Base-by-base conservation (phyloP, 495 filamentous ascomycete genomes). In the Massariosphaeria phaeospora region DNA sequence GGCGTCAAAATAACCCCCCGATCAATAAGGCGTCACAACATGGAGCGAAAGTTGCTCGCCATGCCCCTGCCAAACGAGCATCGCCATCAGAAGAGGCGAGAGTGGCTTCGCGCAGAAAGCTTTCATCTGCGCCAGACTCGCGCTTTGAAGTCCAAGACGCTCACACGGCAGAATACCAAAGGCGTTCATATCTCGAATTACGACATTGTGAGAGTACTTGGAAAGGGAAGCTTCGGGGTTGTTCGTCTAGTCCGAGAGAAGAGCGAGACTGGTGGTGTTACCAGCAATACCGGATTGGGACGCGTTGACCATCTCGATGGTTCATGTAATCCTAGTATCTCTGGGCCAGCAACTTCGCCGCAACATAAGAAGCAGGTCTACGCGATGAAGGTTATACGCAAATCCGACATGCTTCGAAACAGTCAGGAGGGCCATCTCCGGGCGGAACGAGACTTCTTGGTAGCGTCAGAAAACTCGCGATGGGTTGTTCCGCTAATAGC, bases 331-430 rank as follows among this genome's bases (percentile, higher is more conserved):
- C 8, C 39, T 21, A 25, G 9, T 21, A 8, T 12, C 2, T n/a
- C n/a, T n/a, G n/a, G n/a, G n/a, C n/a, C 27, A 18, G 13, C 5
- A n/a, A 27, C 31, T 5, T n/a, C 34, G 2, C n/a, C 17, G 4
- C 6, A 20, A 21, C 29, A 40, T 18, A 72, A 67, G 41, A 79
- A 77, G 36, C 75, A 81, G 40, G 82, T 95, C 2, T 96, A 85
- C 67, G 91, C 91, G 7, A 95, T 97, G 90, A 97, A 97, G 67
- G 86, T 93, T 15, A 96, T 97, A 52, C 84, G 84, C 30, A 97
- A 97, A 69, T 84, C 85, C 1, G 83, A 86, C 15, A 96, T 95
- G 89, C 76, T 97, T 15, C 81, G 82, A 2, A 89, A 87, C 46
- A 84, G 84, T 59, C 91, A 97, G 69, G 91, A 97, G 72, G 90